These are phyloP conservation scores for Phycomyces nitens DNA, from an alignment of 192 early-diverging fungal species.

Conservation along the genomic window DNA sequence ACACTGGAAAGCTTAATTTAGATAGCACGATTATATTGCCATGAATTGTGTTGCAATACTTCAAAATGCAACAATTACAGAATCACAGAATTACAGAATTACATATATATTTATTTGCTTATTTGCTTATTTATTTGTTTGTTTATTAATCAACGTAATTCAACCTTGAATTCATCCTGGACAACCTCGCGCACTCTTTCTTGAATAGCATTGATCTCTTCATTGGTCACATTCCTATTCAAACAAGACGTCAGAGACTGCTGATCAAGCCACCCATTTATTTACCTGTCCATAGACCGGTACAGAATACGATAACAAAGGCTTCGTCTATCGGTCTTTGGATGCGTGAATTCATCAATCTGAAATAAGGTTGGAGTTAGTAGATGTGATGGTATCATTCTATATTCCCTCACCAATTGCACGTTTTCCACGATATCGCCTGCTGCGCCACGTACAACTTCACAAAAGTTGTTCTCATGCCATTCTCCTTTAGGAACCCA, in stretches of 20 bases:
- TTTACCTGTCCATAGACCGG: constrained; percentile 89
- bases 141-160: constrained; percentile 58
- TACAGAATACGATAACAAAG: constrained; percentile 94
- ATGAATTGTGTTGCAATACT: no score
- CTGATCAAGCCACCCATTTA: not conserved
- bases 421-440: constrained; percentile 92
- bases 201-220: constrained; percentile 93
- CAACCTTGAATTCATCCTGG: constrained; percentile 63
- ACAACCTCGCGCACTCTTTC: constrained; percentile 67
- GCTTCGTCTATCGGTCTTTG: constrained; percentile 79
- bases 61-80: no score
- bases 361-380: no score
- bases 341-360: constrained; percentile 88
- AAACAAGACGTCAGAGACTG: not conserved
- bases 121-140: no score
- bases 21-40: no score
- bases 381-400: no score
- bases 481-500: constrained; percentile 67
- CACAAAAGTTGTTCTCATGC: constrained; percentile 94
- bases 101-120: no score
- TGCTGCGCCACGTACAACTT: constrained; percentile 86
- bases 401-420: constrained; percentile 54
- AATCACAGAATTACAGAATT: no score
- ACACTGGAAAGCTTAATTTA: no score
- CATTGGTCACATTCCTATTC: constrained; percentile 81